Evolutionary conservation across 108 stramenopile genomes (phyloP).

Genomic region (Fragilaria crotonensis): DNA sequence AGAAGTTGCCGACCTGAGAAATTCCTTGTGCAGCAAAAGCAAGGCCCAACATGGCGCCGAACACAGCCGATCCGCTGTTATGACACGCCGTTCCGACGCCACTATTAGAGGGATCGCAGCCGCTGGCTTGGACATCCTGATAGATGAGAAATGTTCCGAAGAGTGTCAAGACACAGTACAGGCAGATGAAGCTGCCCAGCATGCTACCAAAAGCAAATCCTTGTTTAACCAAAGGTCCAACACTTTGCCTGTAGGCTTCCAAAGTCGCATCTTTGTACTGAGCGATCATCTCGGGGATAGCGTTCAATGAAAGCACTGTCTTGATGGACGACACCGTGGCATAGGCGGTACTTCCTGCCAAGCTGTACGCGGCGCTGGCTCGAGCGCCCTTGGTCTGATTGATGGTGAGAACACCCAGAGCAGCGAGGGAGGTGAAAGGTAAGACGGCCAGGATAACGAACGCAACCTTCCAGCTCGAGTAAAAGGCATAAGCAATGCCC

Average conservation of each 20-base stretch:
- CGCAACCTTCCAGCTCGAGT: constrained; percentile 45
- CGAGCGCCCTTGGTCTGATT: constrained; percentile 39
- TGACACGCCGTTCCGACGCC: constrained; percentile 31
- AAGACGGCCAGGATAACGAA: constrained; percentile 43
- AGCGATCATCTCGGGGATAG: constrained; percentile 28
- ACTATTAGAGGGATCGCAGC: constrained; percentile 60
- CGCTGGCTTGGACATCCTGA: constrained; percentile 34
- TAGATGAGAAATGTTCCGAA: constrained; percentile 63
- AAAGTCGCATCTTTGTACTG: constrained; percentile 36
- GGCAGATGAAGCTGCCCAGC: constrained; percentile 51
- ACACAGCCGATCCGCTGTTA: constrained; percentile 43
- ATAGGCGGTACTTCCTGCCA: constrained; percentile 30
- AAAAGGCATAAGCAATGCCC: constrained; percentile 53
- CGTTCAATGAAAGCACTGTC: constrained; percentile 42
- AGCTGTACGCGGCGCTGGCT: constrained; percentile 28
- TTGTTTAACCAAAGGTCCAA: constrained; percentile 20
- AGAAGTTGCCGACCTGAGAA: constrained; percentile 44
- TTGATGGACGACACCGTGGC: constrained; percentile 31
- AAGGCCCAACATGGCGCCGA: constrained; percentile 67
- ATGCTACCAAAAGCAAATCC: constrained; percentile 63
- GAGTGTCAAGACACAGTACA: constrained; percentile 48
- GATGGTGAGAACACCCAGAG: constrained; percentile 31
- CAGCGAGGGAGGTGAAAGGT: constrained; percentile 40
- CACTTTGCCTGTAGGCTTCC: constrained; percentile 42
- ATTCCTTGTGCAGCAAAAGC: constrained; percentile 65